phyloP scores from a whole-genome alignment of 2,329 filamentous ascomycete species.

The Uncinocarpus reesii region DNA sequence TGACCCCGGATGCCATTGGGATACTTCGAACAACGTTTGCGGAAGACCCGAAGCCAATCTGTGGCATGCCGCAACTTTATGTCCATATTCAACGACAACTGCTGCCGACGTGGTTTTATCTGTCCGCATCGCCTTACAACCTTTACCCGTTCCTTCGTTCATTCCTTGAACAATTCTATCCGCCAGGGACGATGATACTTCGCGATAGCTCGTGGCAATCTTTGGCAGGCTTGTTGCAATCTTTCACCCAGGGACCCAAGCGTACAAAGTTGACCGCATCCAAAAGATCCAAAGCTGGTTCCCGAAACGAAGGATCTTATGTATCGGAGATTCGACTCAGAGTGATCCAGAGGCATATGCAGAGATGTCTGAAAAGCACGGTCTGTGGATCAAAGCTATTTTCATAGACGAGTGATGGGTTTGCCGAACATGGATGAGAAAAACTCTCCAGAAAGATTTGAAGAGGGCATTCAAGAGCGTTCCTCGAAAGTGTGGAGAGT shows the following conservation, averaged over 20 bases:
- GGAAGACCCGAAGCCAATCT: constrained; percentile 58
- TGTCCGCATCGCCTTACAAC: constrained; percentile 89
- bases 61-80: constrained; percentile 81
- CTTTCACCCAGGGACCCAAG: constrained; percentile 67
- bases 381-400: constrained; percentile 71
- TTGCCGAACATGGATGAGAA: constrained; percentile 64
- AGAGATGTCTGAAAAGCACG: constrained; percentile 58
- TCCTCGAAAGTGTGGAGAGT: constrained; percentile 64
- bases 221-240: constrained; percentile 65
- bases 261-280: constrained; percentile 77
- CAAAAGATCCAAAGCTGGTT: constrained; percentile 68
- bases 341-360: constrained; percentile 85
- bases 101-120: constrained; percentile 75
- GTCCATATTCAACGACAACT: constrained; percentile 48
- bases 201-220: constrained; percentile 82
- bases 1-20: constrained; percentile 67
- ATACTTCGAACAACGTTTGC: constrained; percentile 78
- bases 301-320: constrained; percentile 66
- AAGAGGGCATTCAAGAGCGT: constrained; percentile 70
- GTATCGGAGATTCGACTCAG: constrained; percentile 84
- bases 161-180: constrained; percentile 63
- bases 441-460: constrained; percentile 65
- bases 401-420: constrained; percentile 76
- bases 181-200: constrained; percentile 68
- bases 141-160: constrained; percentile 74